A percentile compares a stretch with the other conserved stretches of the same genome.
These are phyloP conservation scores for Cucumis melo DNA, from an alignment of 306 rosid species.

Conservation along the genomic window DNA sequence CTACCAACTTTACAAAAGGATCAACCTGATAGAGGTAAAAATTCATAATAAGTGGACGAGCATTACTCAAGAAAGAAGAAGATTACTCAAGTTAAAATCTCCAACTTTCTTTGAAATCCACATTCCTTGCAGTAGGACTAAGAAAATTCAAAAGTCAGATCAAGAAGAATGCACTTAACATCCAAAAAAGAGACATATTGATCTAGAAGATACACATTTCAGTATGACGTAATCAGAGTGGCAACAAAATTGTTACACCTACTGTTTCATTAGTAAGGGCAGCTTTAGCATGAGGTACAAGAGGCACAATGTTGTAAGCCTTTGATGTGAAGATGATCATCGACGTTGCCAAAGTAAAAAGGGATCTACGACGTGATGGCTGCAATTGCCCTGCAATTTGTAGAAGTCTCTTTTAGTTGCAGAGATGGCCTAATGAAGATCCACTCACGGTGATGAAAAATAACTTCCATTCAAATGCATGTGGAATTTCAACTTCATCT, in stretches of 20 bases:
- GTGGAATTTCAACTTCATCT: background rate
- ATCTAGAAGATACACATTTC: background rate
- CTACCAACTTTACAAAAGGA: slow-evolving; percentile 55
- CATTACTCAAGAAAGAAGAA: background rate
- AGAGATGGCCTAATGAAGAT: background rate
- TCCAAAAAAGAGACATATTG: background rate
- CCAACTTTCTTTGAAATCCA: background rate
- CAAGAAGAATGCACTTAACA: background rate
- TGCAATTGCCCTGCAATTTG: slow-evolving; percentile 43
- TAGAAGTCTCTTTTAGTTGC: slow-evolving; percentile 8
- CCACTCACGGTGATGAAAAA: background rate
- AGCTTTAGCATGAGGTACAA: slow-evolving; percentile 39
- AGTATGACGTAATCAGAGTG: background rate
- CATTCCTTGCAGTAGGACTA: background rate
- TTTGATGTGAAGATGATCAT: slow-evolving; percentile 69
- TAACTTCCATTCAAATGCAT: background rate
- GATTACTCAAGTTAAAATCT: background rate
- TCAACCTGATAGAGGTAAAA: slow-evolving; percentile 34
- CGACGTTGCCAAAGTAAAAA: slow-evolving; percentile 58
- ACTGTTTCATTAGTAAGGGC: slow-evolving; percentile 50
- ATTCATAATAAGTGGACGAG: background rate
- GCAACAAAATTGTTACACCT: background rate
- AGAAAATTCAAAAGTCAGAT: background rate
- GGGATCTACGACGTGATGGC: slow-evolving; percentile 65
- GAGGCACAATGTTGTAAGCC: slow-evolving; percentile 40